A percentile compares a stretch with the other conserved stretches of the same genome.
Evolutionary conservation across 306 rosid genomes (phyloP).

Genomic region (Calophaca sinica): DNA sequence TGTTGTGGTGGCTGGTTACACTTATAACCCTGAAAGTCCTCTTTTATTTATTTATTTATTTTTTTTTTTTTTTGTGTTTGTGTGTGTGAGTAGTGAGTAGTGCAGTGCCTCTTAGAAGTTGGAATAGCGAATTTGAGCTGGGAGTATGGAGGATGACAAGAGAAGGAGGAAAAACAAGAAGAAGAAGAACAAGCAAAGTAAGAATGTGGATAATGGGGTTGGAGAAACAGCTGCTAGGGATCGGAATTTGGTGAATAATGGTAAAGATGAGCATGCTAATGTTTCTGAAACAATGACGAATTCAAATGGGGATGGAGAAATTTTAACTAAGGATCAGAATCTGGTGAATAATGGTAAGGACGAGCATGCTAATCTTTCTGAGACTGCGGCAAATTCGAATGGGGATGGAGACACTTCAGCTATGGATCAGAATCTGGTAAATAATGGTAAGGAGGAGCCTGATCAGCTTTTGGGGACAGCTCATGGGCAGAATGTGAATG

Average conservation of each 20-base stretch:
- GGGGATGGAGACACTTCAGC: slow-evolving; percentile 37
- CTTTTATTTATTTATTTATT: too few relatives aligned
- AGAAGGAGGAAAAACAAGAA: slow-evolving; percentile 63
- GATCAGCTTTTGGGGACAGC: slow-evolving; percentile 39
- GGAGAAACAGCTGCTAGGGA: slow-evolving; percentile 37
- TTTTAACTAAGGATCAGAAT: slow-evolving; percentile 33
- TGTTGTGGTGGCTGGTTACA: not conserved
- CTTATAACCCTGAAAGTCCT: slow-evolving; percentile 38
- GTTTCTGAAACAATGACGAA: slow-evolving; percentile 26
- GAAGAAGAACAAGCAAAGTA: slow-evolving; percentile 67
- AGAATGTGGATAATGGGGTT: slow-evolving; percentile 50
- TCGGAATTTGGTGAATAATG: slow-evolving; percentile 46
- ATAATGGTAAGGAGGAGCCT: slow-evolving; percentile 49
- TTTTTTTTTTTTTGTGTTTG: not conserved
- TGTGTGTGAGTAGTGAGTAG: slow-evolving; percentile 34
- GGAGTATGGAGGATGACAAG: slow-evolving; percentile 69
- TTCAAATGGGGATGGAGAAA: slow-evolving; percentile 41
- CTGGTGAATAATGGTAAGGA: slow-evolving; percentile 47
- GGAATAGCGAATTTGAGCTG: slow-evolving; percentile 44
- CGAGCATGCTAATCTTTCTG: slow-evolving; percentile 38
- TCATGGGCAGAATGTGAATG: slow-evolving; percentile 38
- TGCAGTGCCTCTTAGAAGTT: slow-evolving; percentile 41
- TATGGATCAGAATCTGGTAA: slow-evolving; percentile 42
- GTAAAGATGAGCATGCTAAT: slow-evolving; percentile 43
- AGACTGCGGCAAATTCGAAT: slow-evolving; percentile 29